These are phyloP conservation scores for Ustilago vetiveriae DNA, from an alignment of 1,284 basidiomycete species.

Conservation along the genomic window DNA sequence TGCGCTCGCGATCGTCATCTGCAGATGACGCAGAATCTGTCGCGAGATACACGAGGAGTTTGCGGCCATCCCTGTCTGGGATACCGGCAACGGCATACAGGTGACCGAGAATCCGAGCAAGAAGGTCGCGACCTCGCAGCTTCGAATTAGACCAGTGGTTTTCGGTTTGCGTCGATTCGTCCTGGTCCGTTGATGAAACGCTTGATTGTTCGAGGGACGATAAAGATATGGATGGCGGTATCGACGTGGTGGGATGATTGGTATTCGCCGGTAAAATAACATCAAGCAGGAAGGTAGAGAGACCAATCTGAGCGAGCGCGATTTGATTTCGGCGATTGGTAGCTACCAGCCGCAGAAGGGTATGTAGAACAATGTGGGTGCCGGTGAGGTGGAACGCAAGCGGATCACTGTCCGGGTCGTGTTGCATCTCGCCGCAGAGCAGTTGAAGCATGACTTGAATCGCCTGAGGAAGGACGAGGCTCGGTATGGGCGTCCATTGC, in stretches of 20 bases:
- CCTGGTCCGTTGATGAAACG: background rate
- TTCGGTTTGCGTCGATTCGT: background rate
- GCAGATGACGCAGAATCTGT: background rate
- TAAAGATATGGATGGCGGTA: constrained; percentile 2
- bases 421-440: background rate
- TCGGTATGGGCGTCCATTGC: constrained; percentile 24
- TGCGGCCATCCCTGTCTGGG: constrained; percentile 37
- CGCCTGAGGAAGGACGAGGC: constrained; percentile 17
- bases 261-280: constrained; percentile 3
- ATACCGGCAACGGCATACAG: constrained; percentile 40
- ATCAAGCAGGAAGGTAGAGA: constrained; percentile 22
- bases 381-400: constrained; percentile 1
- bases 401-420: background rate
- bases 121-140: constrained; percentile 4
- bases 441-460: constrained; percentile 21
- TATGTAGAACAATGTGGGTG: constrained; percentile 16
- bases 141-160: background rate
- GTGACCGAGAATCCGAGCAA: constrained; percentile 10
- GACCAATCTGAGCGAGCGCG: constrained; percentile 10
- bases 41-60: constrained; percentile 26
- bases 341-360: constrained; percentile 10
- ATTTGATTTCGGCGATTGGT: constrained; percentile 26
- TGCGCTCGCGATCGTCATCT: constrained; percentile 6
- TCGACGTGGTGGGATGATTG: background rate
- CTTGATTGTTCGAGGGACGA: background rate